Base-by-base conservation (phyloP, 768 basidiomycete species). In the Lactarius deliciosus region DNA sequence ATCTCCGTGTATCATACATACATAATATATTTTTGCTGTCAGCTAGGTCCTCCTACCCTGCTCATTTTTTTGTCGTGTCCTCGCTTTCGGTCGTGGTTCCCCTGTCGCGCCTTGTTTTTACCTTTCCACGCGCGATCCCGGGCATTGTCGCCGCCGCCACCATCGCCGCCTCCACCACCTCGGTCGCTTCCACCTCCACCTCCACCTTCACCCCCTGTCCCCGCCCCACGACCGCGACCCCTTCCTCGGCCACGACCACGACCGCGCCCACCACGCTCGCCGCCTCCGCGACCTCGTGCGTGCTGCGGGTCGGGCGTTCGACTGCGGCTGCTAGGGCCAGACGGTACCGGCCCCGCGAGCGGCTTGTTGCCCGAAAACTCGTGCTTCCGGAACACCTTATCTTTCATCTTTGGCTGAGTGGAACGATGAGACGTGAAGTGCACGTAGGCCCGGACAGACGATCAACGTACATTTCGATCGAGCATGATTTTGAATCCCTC, bases 401-500 rank as follows among this genome's bases (percentile, higher is more conserved):
- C 89, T 74, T 92, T 91, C 70, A 57, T 40, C 54, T 84, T 85
- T 3, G 89, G 89, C 87, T 91, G 72, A 4, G 57, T 6, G 5
- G 3, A 15, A 22, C 10, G 25, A 28, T 65, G 60, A 34, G 61
- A 34, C 9, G 20, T 38, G 54, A 11, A 32, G 47, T n/a, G 40
- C 32, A n/a, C 41, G 41, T 18, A 64, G 38, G 54, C 66, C 41
- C 57, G 10, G 47, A 22, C 34, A 18, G 55, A 64, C 34, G n/a
- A 68, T 1, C 13, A 40, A 80, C 90, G 68, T 72, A 96, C 95
- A 72, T 96, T 89, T 70, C 89, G 79, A 64, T 98, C 96, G 65
- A 97, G 75, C 89, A 96, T 93, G 63, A 91, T 87, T 64, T 78
- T 84, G 94, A 94, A 97, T 0, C 94, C 95, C 75, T 97, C 94